Evolutionary conservation across 2,329 filamentous ascomycete genomes (phyloP), one percentile per base, ranked within the genome.

Genomic region (Stagonosporopsis cucurbitacearum): DNA sequence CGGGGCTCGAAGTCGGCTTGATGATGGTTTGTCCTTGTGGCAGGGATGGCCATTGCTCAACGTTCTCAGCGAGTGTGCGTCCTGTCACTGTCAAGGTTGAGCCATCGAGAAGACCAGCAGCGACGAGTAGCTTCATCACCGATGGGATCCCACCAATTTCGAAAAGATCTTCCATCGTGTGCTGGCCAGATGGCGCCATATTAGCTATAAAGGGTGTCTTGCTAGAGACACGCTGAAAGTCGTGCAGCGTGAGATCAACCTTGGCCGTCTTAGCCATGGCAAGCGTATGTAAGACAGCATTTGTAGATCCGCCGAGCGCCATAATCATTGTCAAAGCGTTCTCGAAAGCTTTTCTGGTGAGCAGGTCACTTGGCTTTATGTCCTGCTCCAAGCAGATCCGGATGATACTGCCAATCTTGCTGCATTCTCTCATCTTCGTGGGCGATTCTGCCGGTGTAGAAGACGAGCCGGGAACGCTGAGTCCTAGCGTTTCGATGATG

Each of bases 301-400:
- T 96, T 51, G 92, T 96, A 46, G 88, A 92, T 48, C 92, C 92
- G 49, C 92, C 92, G 17, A 96, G 82, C 2, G 91, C 88, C 90
- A 96, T 96, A 73, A 92, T 95, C 75, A 96, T 86, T 1, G 94
- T 89, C 19, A 96, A 82, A 0, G 92, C 92, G 71, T 96, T 96
- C 74, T 96, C 91, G 58, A 96, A 94, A 0, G 90, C 86, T 1
- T 84, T 84, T 62, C 89, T 90, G 4, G 90, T 96, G 65, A 96
- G 80, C 28, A 96, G 84, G 68, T 95, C 89, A 17, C 88, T 84
- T 0, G 92, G 92, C 0, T 87, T 88, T 62, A 96, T 93, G 75
- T 96, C 88, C 72, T 85, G 86, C 70, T 91, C 88, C 86, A 96
- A 89, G 71, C 90, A 92, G 11, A 84, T 81, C 62, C 85, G 86